Conservation (phyloP, 2,329 filamentous ascomycete species). For the Didymella sp. region DNA sequence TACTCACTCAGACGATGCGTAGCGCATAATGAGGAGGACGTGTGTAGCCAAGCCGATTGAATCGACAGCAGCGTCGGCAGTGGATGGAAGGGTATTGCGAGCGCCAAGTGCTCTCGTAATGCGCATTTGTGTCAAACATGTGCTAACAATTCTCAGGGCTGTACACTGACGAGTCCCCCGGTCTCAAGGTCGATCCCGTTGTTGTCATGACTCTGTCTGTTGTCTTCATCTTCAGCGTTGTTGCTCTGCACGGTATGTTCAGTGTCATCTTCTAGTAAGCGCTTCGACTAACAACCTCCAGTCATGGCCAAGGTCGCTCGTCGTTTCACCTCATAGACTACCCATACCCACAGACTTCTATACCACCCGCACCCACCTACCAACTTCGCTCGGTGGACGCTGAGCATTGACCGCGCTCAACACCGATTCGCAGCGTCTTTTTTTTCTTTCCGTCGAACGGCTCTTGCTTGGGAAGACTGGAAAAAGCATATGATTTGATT, state of each 20-base stretch:
- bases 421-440: constrained; percentile 13
- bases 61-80: background rate
- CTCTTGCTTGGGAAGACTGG: constrained; percentile 29
- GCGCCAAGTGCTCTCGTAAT: background rate
- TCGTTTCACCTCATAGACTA: constrained; percentile 71
- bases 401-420: constrained; percentile 5
- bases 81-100: background rate
- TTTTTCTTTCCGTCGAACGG: constrained; percentile 18
- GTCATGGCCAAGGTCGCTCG: constrained; percentile 96
- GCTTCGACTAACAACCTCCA: constrained; percentile 51
- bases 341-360: constrained; percentile 5
- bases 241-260: constrained; percentile 88
- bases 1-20: constrained; percentile 30
- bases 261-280: background rate
- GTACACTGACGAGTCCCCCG: constrained; percentile 98
- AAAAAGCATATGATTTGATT: constrained; percentile 36
- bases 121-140: background rate
- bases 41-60: background rate
- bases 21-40: background rate
- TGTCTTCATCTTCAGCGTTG: constrained; percentile 98
- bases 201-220: constrained; percentile 95
- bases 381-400: constrained; percentile 7
- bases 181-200: constrained; percentile 96
- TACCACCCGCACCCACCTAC: constrained; percentile 19
- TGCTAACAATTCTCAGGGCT: constrained; percentile 64